Evolutionary conservation across 2,329 filamentous ascomycete species (phyloP).

Genomic region (Dactylonectria macrodidyma): DNA sequence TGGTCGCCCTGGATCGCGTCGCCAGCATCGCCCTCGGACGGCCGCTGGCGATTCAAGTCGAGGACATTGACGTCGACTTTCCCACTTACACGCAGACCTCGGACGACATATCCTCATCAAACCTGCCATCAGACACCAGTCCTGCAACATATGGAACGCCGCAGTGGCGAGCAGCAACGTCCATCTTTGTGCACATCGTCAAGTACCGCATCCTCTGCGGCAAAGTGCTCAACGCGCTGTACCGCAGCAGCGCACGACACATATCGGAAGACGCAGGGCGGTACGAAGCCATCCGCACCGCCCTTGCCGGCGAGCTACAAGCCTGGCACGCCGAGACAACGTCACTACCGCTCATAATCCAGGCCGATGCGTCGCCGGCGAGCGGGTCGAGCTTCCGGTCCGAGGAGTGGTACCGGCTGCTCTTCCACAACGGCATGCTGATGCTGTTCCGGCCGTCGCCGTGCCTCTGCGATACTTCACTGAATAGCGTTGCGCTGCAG

Average conservation of each 20-base stretch:
- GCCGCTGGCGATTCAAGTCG: constrained; percentile 56
- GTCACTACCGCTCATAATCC: constrained; percentile 45
- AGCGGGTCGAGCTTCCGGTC: constrained; percentile 58
- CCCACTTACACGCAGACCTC: constrained; percentile 42
- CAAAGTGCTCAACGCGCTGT: constrained; percentile 53
- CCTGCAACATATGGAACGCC: constrained; percentile 40
- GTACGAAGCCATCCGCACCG: constrained; percentile 35
- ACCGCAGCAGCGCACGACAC: constrained; percentile 49
- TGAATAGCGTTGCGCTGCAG: constrained; percentile 49
- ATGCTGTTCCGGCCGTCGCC: constrained; percentile 60
- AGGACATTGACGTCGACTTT: constrained; percentile 58
- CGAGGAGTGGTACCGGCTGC: constrained; percentile 58
- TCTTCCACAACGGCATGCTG: constrained; percentile 60
- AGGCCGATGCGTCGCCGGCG: constrained; percentile 36
- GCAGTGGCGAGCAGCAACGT: constrained; percentile 44
- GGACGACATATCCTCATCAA: constrained; percentile 38
- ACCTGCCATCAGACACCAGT: too few relatives aligned
- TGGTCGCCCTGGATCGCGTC: constrained; percentile 57
- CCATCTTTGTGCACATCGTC: constrained; percentile 57
- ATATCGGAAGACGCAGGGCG: constrained; percentile 20
- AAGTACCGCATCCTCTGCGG: constrained; percentile 59
- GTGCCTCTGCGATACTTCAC: constrained; percentile 46
- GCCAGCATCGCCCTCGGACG: constrained; percentile 56
- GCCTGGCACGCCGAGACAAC: constrained; percentile 50
- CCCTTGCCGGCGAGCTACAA: constrained; percentile 50